These are phyloP conservation scores for Ampelomyces quisqualis DNA, from an alignment of 2,329 filamentous ascomycete species.

Conservation along the genomic window DNA sequence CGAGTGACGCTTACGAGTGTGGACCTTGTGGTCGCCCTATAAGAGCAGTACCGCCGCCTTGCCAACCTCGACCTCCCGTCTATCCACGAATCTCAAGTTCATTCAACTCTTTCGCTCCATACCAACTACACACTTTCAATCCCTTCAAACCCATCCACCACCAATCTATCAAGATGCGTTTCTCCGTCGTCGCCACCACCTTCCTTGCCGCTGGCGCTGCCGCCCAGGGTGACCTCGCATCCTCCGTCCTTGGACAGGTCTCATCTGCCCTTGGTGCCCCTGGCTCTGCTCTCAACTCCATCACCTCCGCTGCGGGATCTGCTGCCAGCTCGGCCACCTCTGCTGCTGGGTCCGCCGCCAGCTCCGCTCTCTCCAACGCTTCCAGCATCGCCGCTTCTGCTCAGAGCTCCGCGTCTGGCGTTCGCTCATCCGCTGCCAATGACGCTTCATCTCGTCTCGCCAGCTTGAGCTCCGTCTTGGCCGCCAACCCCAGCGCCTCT, in stretches of 20 bases:
- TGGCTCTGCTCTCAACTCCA: neutral
- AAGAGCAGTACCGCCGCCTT: slow-evolving; percentile 19
- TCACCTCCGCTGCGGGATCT: slow-evolving; percentile 5
- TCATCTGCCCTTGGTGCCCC: slow-evolving; percentile 9
- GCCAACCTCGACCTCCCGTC: slow-evolving; percentile 8
- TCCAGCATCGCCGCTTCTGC: slow-evolving; percentile 12
- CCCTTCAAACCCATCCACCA: slow-evolving; percentile 4
- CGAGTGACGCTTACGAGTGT: slow-evolving; percentile 18
- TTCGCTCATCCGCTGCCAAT: slow-evolving; percentile 16
- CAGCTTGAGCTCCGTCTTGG: slow-evolving; percentile 17
- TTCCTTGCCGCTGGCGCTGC: slow-evolving; percentile 32
- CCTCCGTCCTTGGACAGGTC: slow-evolving; percentile 20
- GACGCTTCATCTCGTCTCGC: slow-evolving; percentile 15
- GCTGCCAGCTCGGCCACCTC: slow-evolving; percentile 6
- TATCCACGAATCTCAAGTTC: too few relatives aligned
- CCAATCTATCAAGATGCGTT: slow-evolving; percentile 36
- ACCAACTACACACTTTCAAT: slow-evolving; percentile 6
- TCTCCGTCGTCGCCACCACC: slow-evolving; percentile 35
- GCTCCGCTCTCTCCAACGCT: slow-evolving; percentile 5
- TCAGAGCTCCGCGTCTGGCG: slow-evolving; percentile 8
- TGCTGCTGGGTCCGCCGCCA: slow-evolving; percentile 9
- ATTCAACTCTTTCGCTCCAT: slow-evolving; percentile 14
- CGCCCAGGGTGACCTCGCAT: slow-evolving; percentile 32
- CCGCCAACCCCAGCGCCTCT: slow-evolving; percentile 8
- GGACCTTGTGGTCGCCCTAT: slow-evolving; percentile 15